Conservation (phyloP, 2,329 filamentous ascomycete species). For the Ploettnerulaceae sp. region DNA sequence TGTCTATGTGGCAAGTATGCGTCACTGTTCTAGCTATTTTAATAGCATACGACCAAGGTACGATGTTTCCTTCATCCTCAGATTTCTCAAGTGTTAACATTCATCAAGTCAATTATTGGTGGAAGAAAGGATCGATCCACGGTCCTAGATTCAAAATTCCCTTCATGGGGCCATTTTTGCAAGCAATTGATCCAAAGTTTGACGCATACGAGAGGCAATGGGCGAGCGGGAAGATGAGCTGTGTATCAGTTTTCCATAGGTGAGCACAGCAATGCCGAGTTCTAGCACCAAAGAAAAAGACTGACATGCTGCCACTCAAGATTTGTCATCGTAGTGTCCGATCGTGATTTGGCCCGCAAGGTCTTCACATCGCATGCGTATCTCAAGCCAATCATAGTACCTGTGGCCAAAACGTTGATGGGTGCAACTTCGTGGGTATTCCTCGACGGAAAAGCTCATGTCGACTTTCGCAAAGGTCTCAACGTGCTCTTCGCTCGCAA, state of each 20-base stretch:
- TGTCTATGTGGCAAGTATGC: too few species aligned
- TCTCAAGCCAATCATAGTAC: conserved; percentile 95
- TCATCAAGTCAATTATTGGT: conserved; percentile 73
- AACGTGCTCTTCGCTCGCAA: conserved; percentile 91
- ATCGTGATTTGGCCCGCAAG: conserved; percentile 91
- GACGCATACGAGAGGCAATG: conserved; percentile 89
- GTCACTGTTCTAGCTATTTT: conserved; percentile 66
- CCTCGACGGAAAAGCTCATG: conserved; percentile 88
- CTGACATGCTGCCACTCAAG: conserved; percentile 44
- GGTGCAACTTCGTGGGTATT: conserved; percentile 95
- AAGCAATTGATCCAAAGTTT: conserved; percentile 89
- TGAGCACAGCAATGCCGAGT: conserved; percentile 41
- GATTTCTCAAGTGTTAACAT: too few species aligned
- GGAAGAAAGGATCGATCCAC: conserved; percentile 69
- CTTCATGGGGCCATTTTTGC: conserved; percentile 91
- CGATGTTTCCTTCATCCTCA: conserved; percentile 34
- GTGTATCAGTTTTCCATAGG: conserved; percentile 99
- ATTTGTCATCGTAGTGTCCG: conserved; percentile 97
- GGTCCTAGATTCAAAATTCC: conserved; percentile 73
- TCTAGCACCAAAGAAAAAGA: too few species aligned
- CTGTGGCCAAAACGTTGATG: conserved; percentile 88
- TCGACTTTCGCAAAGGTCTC: conserved; percentile 95
- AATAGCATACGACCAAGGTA: conserved; percentile 87
- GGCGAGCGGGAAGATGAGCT: conserved; percentile 85
- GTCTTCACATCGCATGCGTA: conserved; percentile 90